Conservation (phyloP, 2,329 filamentous ascomycete species). For the Paraconiothyrium brasiliense region DNA sequence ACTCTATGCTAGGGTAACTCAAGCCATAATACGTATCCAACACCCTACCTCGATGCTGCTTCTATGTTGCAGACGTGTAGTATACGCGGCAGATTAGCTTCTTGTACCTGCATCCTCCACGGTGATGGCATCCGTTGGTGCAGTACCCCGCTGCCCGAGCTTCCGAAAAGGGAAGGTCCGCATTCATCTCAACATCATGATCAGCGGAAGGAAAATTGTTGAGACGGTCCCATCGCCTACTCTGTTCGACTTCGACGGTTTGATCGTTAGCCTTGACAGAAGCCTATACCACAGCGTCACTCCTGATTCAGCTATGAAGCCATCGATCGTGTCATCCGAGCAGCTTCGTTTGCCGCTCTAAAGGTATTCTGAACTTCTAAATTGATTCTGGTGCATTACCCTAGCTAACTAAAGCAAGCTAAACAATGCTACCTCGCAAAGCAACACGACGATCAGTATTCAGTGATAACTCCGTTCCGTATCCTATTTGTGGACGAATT, state of each 20-base stretch:
- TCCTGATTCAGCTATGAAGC: background rate
- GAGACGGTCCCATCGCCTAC: background rate
- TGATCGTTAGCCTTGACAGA: background rate
- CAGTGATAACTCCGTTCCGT: background rate
- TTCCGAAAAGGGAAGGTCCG: constrained; percentile 9
- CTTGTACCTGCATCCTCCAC: background rate
- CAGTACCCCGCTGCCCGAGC: constrained; percentile 3
- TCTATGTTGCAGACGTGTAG: no score
- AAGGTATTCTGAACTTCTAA: background rate
- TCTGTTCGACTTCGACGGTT: background rate
- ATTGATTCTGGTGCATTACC: background rate
- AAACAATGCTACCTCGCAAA: constrained; percentile 6
- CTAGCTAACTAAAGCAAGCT: background rate
- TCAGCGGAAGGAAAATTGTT: background rate
- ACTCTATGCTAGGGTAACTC: no score
- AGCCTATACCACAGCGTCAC: background rate
- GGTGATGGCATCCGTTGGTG: background rate
- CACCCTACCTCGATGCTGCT: no score
- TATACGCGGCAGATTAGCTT: background rate
- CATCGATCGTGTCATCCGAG: background rate
- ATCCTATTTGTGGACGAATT: background rate
- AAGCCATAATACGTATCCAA: no score
- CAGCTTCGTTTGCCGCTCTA: background rate
- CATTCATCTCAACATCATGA: background rate
- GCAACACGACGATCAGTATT: constrained; percentile 9